These are phyloP conservation scores for Leptosphaerulina australis DNA, from an alignment of 2,329 filamentous ascomycete genomes.

Conservation along the genomic window DNA sequence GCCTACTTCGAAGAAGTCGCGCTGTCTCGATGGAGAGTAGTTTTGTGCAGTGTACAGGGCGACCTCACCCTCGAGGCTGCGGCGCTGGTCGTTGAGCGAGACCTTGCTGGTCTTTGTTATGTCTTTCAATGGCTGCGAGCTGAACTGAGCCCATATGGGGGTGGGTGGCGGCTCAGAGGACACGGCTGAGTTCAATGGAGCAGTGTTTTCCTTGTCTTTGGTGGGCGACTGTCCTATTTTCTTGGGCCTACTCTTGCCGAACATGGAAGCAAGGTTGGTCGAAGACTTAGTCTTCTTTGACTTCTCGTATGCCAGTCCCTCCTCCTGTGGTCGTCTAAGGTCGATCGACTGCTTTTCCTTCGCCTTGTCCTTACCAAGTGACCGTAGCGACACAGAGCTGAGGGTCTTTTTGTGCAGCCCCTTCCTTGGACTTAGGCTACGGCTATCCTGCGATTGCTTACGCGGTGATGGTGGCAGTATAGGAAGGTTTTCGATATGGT, in stretches of 20 bases:
- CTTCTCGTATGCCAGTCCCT: constrained; percentile 45
- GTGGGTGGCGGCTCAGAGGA: constrained; percentile 55
- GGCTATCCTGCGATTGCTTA: constrained; percentile 48
- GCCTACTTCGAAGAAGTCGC: constrained; percentile 63
- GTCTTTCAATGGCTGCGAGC: constrained; percentile 47
- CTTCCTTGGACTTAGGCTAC: constrained; percentile 42
- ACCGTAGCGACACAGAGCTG: constrained; percentile 60
- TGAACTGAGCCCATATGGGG: constrained; percentile 83
- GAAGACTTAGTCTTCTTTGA: constrained; percentile 80
- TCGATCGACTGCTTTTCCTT: constrained; percentile 43
- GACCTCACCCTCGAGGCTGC: constrained; percentile 60
- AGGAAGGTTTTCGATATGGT: constrained; percentile 36
- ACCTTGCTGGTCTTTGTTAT: constrained; percentile 50
- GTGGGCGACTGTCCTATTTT: constrained; percentile 57
- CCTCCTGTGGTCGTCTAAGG: constrained; percentile 33
- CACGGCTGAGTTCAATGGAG: constrained; percentile 59
- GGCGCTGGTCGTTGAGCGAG: constrained; percentile 53
- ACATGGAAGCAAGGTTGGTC: constrained; percentile 77
- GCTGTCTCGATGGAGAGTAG: constrained; percentile 66
- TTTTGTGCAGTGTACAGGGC: constrained; percentile 63
- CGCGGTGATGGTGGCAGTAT: constrained; percentile 40
- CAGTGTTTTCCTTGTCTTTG: constrained; percentile 78
- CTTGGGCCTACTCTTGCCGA: constrained; percentile 74
- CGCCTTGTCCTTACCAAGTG: constrained; percentile 53
- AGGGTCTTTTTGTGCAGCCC: constrained; percentile 60